Conservation (phyloP, 805 yeast genomes). For the Suhomyces pyralidae region DNA sequence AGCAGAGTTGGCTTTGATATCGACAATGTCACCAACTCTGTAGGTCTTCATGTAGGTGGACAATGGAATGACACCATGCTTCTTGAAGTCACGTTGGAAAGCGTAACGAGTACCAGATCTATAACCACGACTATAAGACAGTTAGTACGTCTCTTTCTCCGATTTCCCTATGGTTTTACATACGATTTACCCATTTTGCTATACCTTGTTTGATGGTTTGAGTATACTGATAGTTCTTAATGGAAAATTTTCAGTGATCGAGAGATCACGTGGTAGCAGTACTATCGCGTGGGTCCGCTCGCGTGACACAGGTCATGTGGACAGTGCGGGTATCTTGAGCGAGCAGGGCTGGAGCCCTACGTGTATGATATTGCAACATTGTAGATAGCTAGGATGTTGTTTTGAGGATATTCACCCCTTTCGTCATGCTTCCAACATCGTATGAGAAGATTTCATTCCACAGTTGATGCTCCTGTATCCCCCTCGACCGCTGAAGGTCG, state of each 20-base stretch:
- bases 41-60: constrained; percentile 96
- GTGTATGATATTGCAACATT: not conserved
- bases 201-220: constrained; percentile 7
- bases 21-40: constrained; percentile 99
- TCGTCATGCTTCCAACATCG: no score
- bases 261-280: not conserved
- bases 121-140: constrained; percentile 74
- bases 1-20: constrained; percentile 98
- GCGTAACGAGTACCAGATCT: constrained; percentile 99
- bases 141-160: constrained; percentile 4
- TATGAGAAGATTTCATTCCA: not conserved
- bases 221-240: not conserved
- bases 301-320: not conserved
- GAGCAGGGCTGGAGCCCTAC: not conserved
- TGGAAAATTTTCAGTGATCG: constrained; percentile 7
- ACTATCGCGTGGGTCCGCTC: not conserved
- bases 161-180: constrained; percentile 10
- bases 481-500: not conserved
- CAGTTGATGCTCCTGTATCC: not conserved
- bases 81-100: constrained; percentile 99
- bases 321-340: not conserved
- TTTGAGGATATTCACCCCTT: no score
- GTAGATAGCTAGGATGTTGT: no score
- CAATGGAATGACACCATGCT: constrained; percentile 91
- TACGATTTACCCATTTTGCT: constrained; percentile 39